These are phyloP conservation scores for Kluyveromyces sp. DNA, from an alignment of 1,139 yeast genomes.

Conservation along the genomic window DNA sequence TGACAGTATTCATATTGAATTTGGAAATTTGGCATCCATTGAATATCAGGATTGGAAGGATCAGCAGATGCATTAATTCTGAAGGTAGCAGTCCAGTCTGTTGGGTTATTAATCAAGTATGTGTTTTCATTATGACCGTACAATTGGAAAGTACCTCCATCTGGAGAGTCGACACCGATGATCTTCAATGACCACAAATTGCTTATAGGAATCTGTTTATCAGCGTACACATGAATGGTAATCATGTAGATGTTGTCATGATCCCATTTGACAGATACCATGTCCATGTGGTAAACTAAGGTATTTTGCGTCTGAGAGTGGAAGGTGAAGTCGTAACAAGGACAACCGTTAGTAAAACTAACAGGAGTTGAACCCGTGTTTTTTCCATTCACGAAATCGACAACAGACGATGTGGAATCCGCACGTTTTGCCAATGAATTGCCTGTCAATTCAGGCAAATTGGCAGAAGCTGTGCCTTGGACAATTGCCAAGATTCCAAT, in stretches of 20 bases:
- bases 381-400: not conserved
- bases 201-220: constrained; percentile 14
- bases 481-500: no score
- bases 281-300: constrained; percentile 21
- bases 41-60: constrained; percentile 5
- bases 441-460: not conserved
- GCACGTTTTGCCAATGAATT: not conserved
- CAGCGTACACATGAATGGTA: constrained; percentile 23
- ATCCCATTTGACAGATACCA: constrained; percentile 18
- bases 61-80: constrained; percentile 17
- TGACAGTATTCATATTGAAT: constrained; percentile 28
- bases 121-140: constrained; percentile 22
- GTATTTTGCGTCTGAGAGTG: constrained; percentile 12
- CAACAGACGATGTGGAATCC: not conserved
- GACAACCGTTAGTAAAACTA: constrained; percentile 14
- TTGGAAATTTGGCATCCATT: constrained; percentile 24
- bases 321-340: constrained; percentile 18
- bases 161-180: constrained; percentile 24
- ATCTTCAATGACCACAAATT: constrained; percentile 25
- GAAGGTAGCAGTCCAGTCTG: constrained; percentile 24
- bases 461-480: no score
- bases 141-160: constrained; percentile 17
- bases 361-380: not conserved
- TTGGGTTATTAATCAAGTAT: constrained; percentile 18
- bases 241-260: constrained; percentile 18